Base-by-base conservation (phyloP, 2,329 filamentous ascomycete genomes). In the Penicillium sp. region DNA sequence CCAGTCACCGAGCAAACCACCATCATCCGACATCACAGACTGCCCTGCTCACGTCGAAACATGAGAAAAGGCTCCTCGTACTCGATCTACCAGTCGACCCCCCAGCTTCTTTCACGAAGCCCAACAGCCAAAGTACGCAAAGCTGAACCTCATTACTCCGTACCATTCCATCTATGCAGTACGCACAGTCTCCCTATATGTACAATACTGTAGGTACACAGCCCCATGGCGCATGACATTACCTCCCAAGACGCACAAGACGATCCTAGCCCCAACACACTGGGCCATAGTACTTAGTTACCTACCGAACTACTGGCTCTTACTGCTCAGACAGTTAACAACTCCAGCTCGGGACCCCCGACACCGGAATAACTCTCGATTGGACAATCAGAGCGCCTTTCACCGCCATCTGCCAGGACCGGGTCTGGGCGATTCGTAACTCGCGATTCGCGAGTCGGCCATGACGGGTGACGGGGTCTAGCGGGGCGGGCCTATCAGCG, bases 401-500 rank as follows among this genome's bases (percentile, higher is more conserved):
- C 65, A 67, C 65, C 65, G 65, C 65, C 59, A 67, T 58, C 65
- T 60, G 47, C 28, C 28, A 10, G n/a, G 4, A 20, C 12, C 3
- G 31, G 41, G 22, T 14, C 48, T 50, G 53, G 52, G 49, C 34
- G 34, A 22, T 38, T 51, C 28, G 4, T 31, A 6, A 6, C 1
- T 31, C 34, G 49, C 34, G 43, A 47, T 28, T 47, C 20, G 20
- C 38, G 38, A 41, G 15, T 39, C 38, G 38, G 38, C 38, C 25
- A 10, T 45, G 14, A 58, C 52, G 59, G 60, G 53, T 31, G 53
- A 48, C 59, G 58, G 60, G 54, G 47, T 45, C 31, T 57, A 57
- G 55, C 50, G 58, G 64, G 37, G 34, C 61, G 59, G 38, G 28
- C 63, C 63, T 65, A 66, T 65, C 58, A 66, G 45, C 39, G 53